A percentile compares a stretch with the other conserved stretches of the same genome.
Evolutionary conservation across 1,284 basidiomycete genomes (phyloP).

Genomic region (Hymenochaete sp.): DNA sequence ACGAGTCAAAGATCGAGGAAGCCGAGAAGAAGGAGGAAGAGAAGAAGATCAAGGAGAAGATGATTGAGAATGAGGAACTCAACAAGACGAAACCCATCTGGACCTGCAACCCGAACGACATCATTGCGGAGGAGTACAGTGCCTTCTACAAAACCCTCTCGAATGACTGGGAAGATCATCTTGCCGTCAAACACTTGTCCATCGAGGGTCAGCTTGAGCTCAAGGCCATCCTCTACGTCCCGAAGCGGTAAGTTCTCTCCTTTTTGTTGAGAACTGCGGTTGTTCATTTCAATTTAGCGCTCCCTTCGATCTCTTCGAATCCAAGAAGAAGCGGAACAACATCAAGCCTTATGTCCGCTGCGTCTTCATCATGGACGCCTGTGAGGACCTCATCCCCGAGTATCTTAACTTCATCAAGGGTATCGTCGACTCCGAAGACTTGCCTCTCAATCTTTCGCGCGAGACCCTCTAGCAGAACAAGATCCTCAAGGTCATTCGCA

Average conservation of each 20-base stretch:
- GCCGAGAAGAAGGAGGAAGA: conserved; percentile 76
- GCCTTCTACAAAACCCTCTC: conserved; percentile 99
- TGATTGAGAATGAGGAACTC: conserved; percentile 91
- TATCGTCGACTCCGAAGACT: conserved; percentile 99
- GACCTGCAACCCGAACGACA: conserved; percentile 96
- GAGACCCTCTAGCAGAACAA: conserved; percentile 99
- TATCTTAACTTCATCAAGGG: conserved; percentile 99
- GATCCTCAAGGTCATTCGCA: conserved; percentile 99
- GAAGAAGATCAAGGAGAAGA: conserved; percentile 90
- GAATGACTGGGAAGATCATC: conserved; percentile 99
- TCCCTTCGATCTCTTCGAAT: conserved; percentile 99
- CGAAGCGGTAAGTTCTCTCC: conserved; percentile 69
- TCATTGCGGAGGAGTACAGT: conserved; percentile 88
- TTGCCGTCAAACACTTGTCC: conserved; percentile 99
- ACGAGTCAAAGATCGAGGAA: conserved; percentile 65
- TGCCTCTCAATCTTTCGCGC: conserved; percentile 99
- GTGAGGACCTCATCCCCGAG: conserved; percentile 98
- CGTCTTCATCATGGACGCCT: conserved; percentile 99
- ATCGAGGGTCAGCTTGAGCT: conserved; percentile 99
- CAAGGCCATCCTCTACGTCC: conserved; percentile 97
- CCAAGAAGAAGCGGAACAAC: conserved; percentile 99
- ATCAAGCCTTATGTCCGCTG: conserved; percentile 99
- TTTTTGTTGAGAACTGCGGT: conserved; percentile 3
- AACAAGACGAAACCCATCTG: conserved; percentile 99
- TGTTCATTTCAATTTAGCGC: conserved; percentile 45